Percentiles rank a stretch among this genome's conserved stretches.
Conservation (phyloP, 2,329 filamentous ascomycete species). For the Aurifilum marmelostoma region DNA sequence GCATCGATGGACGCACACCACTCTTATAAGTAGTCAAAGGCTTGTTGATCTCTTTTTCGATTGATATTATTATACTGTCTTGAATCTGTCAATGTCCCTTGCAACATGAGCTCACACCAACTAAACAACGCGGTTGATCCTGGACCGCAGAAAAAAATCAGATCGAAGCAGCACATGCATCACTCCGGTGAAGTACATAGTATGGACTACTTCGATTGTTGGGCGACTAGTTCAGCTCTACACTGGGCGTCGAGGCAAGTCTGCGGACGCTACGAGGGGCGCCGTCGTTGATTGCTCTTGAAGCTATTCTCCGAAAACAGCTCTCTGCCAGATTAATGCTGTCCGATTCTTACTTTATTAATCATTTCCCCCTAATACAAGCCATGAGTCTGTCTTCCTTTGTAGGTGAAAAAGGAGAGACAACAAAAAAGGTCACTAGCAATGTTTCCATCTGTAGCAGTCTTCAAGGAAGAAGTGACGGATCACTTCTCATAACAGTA, state of each 20-base stretch:
- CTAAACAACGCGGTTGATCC: too few species aligned
- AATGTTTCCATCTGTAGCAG: too few species aligned
- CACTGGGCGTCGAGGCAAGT: neutral
- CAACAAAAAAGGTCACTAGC: too few species aligned
- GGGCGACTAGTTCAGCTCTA: neutral
- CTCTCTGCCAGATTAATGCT: neutral
- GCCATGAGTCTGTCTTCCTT: too few species aligned
- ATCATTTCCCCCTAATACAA: too few species aligned
- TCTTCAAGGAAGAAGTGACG: neutral
- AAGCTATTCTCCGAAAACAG: neutral
- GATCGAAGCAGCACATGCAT: neutral
- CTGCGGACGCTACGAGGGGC: neutral
- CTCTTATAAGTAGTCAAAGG: neutral
- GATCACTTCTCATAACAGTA: neutral
- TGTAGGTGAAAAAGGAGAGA: too few species aligned
- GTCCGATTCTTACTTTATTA: too few species aligned
- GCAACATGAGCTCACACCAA: too few species aligned
- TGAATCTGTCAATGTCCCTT: neutral
- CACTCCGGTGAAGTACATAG: neutral
- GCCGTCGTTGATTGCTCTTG: neutral
- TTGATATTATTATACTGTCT: neutral
- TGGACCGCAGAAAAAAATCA: too few species aligned
- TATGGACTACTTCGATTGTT: neutral
- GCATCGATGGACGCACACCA: neutral
- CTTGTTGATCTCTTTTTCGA: neutral